A percentile compares a stretch with the other conserved stretches of the same genome.
These are phyloP conservation scores for Pisolithus tinctorius DNA, from an alignment of 768 basidiomycete species.

Conservation along the genomic window DNA sequence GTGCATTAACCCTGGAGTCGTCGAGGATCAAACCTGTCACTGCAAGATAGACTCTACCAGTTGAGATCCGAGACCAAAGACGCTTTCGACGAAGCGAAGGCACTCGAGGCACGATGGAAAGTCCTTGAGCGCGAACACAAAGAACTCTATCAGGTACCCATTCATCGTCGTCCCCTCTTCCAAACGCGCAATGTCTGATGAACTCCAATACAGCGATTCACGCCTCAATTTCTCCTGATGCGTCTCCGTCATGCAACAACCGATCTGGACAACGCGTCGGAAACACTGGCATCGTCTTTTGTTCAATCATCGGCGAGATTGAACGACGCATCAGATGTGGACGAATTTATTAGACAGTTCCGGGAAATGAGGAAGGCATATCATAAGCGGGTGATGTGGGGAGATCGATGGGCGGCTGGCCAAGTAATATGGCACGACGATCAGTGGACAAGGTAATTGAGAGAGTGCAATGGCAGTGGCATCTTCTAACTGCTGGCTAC, in stretches of 20 bases:
- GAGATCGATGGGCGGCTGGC: slow-evolving; percentile 77
- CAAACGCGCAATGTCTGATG: slow-evolving; percentile 4
- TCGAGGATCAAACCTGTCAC: slow-evolving; percentile 65
- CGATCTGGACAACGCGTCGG: slow-evolving; percentile 85
- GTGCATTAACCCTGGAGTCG: slow-evolving; percentile 7
- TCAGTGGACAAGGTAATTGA: slow-evolving; percentile 1
- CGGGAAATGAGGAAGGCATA: slow-evolving; percentile 84
- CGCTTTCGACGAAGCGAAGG: slow-evolving; percentile 82
- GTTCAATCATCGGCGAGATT: slow-evolving; percentile 49
- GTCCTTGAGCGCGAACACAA: slow-evolving; percentile 84
- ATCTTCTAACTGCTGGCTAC: too few species aligned
- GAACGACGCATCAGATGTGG: slow-evolving; percentile 47
- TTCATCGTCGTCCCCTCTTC: slow-evolving; percentile 4
- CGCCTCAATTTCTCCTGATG: slow-evolving; percentile 82
- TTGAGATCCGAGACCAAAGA: slow-evolving; percentile 79
- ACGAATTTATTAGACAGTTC: slow-evolving; percentile 84
- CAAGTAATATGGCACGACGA: slow-evolving; percentile 82
- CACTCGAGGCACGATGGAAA: slow-evolving; percentile 76
- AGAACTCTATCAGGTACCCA: slow-evolving; percentile 75
- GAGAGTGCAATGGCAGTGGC: too few species aligned
- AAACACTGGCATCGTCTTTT: slow-evolving; percentile 77
- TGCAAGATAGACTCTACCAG: slow-evolving; percentile 70
- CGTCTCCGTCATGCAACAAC: slow-evolving; percentile 83
- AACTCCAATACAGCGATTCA: slow-evolving; percentile 55
- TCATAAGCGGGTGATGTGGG: slow-evolving; percentile 90